Conservation (phyloP, 2,329 filamentous ascomycete genomes). For the Lachnellula hyalina region DNA sequence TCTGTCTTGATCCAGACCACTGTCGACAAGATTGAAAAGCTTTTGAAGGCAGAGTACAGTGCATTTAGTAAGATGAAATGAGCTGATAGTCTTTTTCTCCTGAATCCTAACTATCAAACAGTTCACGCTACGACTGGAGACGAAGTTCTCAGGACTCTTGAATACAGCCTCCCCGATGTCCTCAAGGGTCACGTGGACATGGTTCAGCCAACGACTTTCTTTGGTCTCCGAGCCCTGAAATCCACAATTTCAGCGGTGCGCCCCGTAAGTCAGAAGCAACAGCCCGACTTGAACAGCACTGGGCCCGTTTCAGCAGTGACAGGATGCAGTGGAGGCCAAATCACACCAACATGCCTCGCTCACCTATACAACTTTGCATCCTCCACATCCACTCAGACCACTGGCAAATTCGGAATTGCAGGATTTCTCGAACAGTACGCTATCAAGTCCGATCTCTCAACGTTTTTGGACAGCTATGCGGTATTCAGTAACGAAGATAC, state of each 20-base stretch:
- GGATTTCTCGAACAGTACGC: slow-evolving; percentile 28
- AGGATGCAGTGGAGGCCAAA: slow-evolving; percentile 22
- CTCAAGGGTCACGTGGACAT: slow-evolving; percentile 53
- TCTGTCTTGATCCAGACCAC: slow-evolving; percentile 43
- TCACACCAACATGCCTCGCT: slow-evolving; percentile 27
- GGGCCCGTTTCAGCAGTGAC: slow-evolving; percentile 18
- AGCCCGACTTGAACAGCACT: not conserved
- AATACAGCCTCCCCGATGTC: slow-evolving; percentile 41
- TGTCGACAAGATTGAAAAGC: slow-evolving; percentile 45
- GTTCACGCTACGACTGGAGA: slow-evolving; percentile 18
- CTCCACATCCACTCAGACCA: slow-evolving; percentile 13
- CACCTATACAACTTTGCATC: slow-evolving; percentile 27
- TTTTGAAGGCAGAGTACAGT: slow-evolving; percentile 47
- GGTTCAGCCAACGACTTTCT: slow-evolving; percentile 57
- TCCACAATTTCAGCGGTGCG: slow-evolving; percentile 19
- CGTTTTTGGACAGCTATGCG: slow-evolving; percentile 25
- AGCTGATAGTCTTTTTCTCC: slow-evolving; percentile 40
- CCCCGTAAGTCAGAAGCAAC: slow-evolving; percentile 5
- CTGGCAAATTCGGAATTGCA: slow-evolving; percentile 25
- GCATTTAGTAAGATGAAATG: slow-evolving; percentile 41
- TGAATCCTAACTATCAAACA: slow-evolving; percentile 9
- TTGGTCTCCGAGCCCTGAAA: slow-evolving; percentile 36
- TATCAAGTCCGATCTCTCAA: slow-evolving; percentile 23
- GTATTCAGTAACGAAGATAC: slow-evolving; percentile 21
- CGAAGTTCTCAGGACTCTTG: slow-evolving; percentile 22